Conservation (phyloP, 1,284 basidiomycete genomes). For the Caloboletus firmus region DNA sequence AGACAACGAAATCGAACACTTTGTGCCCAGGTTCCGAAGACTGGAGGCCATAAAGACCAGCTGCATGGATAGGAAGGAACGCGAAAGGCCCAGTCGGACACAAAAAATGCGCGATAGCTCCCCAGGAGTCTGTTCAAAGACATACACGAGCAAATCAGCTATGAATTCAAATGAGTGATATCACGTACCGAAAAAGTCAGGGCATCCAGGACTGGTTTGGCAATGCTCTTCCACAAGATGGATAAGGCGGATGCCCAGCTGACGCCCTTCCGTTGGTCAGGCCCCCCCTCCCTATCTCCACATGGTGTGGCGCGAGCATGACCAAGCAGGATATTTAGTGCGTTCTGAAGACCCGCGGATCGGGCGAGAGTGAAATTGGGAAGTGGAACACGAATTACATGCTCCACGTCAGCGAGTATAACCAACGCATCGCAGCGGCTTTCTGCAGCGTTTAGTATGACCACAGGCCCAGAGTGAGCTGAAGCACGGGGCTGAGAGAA, state of each 20-base stretch:
- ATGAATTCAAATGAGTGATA: neutral
- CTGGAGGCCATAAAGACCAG: neutral
- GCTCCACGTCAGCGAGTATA: neutral
- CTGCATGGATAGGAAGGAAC: neutral
- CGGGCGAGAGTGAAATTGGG: neutral
- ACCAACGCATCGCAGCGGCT: slow-evolving; percentile 8
- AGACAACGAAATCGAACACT: neutral
- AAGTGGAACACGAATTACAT: neutral
- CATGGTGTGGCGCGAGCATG: neutral
- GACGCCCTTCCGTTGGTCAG: neutral
- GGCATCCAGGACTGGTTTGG: neutral
- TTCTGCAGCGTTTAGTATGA: slow-evolving; percentile 5
- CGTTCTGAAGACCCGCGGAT: neutral
- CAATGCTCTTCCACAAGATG: neutral
- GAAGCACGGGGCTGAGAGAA: slow-evolving; percentile 4
- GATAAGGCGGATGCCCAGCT: neutral
- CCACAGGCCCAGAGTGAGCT: slow-evolving; percentile 8
- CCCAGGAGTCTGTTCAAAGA: neutral
- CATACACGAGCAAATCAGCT: too few species aligned
- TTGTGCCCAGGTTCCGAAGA: neutral
- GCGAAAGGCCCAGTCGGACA: neutral
- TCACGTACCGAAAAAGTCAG: neutral
- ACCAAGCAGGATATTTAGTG: neutral
- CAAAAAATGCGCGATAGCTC: neutral
- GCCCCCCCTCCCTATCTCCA: neutral